phyloP scores from a whole-genome alignment of 2,329 filamentous ascomycete genomes.

The Beauveria sp. region DNA sequence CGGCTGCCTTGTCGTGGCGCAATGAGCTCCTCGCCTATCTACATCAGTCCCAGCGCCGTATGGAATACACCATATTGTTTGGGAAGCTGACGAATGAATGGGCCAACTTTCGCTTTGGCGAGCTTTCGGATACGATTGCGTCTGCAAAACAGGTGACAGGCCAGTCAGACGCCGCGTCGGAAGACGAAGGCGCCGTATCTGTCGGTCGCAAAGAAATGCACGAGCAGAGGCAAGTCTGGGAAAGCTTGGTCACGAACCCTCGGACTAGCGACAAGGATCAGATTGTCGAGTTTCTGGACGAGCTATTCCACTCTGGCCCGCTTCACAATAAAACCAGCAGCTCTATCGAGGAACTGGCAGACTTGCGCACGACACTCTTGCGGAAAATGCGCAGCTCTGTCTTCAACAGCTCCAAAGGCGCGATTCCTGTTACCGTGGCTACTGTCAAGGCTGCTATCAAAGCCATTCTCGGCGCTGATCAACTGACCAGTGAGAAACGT shows the following conservation, averaged over 20 bases:
- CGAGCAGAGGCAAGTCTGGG: constrained; percentile 45
- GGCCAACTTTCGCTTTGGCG: constrained; percentile 7
- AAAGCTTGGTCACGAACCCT: constrained; percentile 45
- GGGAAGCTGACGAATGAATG: constrained; percentile 6
- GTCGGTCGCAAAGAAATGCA: constrained; percentile 47
- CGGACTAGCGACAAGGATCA: constrained; percentile 35
- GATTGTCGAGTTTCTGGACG: constrained; percentile 42
- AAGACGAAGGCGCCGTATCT: constrained; percentile 30
- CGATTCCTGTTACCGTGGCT: background rate
- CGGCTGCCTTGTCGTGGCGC: constrained; percentile 1
- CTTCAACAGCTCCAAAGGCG: background rate
- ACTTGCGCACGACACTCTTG: background rate
- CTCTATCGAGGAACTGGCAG: background rate
- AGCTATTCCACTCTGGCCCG: constrained; percentile 34
- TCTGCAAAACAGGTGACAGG: background rate
- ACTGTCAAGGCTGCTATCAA: constrained; percentile 6
- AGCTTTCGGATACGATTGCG: background rate
- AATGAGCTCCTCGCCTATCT: constrained; percentile 8
- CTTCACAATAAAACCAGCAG: background rate
- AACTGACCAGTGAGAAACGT: constrained; percentile 11
- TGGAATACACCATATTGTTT: constrained; percentile 6
- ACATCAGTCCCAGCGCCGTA: constrained; percentile 4
- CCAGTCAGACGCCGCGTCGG: background rate
- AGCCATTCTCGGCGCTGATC: constrained; percentile 5
- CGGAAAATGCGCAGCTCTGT: background rate